A percentile compares a stretch with the other conserved stretches of the same genome.
phyloP scores from a whole-genome alignment of 345 rosid species.

The Eucalyptus cladocalyx region DNA sequence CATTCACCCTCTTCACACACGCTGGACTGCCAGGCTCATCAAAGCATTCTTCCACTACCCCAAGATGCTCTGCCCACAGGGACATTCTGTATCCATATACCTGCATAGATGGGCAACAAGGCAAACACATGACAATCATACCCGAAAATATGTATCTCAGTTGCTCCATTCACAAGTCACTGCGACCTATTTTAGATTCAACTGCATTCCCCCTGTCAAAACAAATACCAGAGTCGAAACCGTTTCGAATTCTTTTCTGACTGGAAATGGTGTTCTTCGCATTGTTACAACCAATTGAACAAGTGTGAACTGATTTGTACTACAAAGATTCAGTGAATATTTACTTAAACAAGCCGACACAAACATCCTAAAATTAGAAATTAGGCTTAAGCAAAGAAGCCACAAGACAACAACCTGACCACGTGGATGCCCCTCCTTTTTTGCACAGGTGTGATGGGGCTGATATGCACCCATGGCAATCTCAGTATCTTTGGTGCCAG shows the following conservation, averaged over 20 bases:
- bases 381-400: not conserved
- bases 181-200: fast-evolving
- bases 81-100: slow-evolving; percentile 90
- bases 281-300: not conserved
- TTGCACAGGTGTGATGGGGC: slow-evolving; percentile 61
- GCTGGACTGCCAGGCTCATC: slow-evolving; percentile 39
- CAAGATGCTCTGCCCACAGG: slow-evolving; percentile 92
- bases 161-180: not conserved
- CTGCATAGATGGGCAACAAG: slow-evolving; percentile 12
- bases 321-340: not conserved
- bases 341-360: fast-evolving
- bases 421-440: slow-evolving; percentile 44
- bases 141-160: not conserved
- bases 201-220: not conserved
- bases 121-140: not conserved
- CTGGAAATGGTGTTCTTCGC: not conserved
- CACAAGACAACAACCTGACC: slow-evolving; percentile 61
- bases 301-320: not conserved
- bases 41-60: slow-evolving; percentile 18
- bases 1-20: slow-evolving; percentile 55
- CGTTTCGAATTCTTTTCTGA: not conserved
- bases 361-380: not conserved
- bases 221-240: not conserved
- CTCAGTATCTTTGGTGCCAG: slow-evolving; percentile 91
- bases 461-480: slow-evolving; percentile 98